phyloP scores from a whole-genome alignment of 2,329 filamentous ascomycete species.

The Aspergillus novoparasiticus region DNA sequence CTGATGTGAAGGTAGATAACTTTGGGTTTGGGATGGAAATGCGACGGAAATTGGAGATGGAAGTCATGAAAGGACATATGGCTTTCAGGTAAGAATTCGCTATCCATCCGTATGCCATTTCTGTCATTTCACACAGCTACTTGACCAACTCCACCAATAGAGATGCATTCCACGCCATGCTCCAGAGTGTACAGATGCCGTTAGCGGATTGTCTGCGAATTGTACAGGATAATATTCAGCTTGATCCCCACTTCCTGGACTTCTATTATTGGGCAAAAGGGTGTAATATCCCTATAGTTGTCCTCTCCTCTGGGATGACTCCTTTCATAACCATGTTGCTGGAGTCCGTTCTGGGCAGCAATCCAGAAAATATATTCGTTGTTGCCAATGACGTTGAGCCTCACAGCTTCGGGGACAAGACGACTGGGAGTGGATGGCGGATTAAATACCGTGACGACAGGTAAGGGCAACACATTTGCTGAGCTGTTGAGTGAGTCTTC shows the following conservation, averaged over 20 bases:
- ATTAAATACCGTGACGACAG: slow-evolving; percentile 86
- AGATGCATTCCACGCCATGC: slow-evolving; percentile 6
- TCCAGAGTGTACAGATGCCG: slow-evolving; percentile 4
- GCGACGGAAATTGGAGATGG: background rate
- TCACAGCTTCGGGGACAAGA: slow-evolving; percentile 69
- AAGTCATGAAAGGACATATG: slow-evolving; percentile 1
- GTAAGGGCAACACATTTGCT: slow-evolving; percentile 41
- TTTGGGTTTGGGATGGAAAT: slow-evolving; percentile 3
- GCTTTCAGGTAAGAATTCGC: background rate
- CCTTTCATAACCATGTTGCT: slow-evolving; percentile 82
- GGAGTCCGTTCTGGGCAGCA: slow-evolving; percentile 33
- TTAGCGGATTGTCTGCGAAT: slow-evolving; percentile 28
- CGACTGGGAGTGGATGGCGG: slow-evolving; percentile 79
- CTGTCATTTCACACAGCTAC: background rate
- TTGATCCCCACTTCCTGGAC: slow-evolving; percentile 78
- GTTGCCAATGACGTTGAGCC: slow-evolving; percentile 78
- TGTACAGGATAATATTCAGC: slow-evolving; percentile 73
- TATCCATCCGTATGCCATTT: background rate
- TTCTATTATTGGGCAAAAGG: slow-evolving; percentile 76
- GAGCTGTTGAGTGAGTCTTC: background rate
- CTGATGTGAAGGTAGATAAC: background rate
- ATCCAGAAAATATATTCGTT: slow-evolving; percentile 42
- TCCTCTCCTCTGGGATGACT: slow-evolving; percentile 85
- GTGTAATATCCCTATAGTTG: slow-evolving; percentile 80
- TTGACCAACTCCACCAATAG: background rate